phyloP scores from a whole-genome alignment of 2,329 filamentous ascomycete species.

The Monosporascus sp. region DNA sequence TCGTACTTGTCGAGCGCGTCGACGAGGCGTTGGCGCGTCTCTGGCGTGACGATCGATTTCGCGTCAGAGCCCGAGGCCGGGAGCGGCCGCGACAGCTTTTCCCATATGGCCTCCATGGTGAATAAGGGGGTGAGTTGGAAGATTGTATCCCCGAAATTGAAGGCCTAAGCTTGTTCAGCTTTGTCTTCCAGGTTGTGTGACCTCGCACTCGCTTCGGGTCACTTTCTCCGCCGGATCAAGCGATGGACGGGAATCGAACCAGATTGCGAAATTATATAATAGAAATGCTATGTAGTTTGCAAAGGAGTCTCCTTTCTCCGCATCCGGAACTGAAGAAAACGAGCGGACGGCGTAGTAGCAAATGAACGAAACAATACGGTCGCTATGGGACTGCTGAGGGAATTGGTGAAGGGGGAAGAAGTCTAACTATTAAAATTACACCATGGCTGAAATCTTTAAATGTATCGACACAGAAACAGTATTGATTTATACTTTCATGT shows the following conservation, averaged over 20 bases:
- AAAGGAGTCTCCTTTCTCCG: neutral
- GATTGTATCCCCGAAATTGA: too few species aligned
- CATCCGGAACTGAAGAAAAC: neutral
- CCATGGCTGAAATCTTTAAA: too few species aligned
- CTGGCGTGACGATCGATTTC: constrained; percentile 9
- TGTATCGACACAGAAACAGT: too few species aligned
- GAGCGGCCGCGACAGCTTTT: constrained; percentile 17
- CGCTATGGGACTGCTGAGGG: neutral
- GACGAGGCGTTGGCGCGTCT: constrained; percentile 14
- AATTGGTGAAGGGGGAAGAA: too few species aligned
- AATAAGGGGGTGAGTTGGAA: constrained; percentile 1
- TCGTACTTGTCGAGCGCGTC: constrained; percentile 13
- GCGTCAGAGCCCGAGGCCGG: constrained; percentile 10
- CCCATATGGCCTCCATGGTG: constrained; percentile 16
- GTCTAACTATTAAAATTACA: too few species aligned
- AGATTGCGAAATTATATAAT: too few species aligned
- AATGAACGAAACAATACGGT: neutral
- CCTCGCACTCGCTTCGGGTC: too few species aligned
- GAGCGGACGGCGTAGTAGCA: neutral
- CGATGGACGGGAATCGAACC: too few species aligned
- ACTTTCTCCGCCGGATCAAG: too few species aligned
- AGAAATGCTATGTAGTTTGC: neutral
- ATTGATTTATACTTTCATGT: too few species aligned
- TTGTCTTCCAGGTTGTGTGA: too few species aligned
- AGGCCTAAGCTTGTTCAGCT: too few species aligned